phyloP scores from a whole-genome alignment of 768 basidiomycete genomes.

The Hypsizygus marmoreus region DNA sequence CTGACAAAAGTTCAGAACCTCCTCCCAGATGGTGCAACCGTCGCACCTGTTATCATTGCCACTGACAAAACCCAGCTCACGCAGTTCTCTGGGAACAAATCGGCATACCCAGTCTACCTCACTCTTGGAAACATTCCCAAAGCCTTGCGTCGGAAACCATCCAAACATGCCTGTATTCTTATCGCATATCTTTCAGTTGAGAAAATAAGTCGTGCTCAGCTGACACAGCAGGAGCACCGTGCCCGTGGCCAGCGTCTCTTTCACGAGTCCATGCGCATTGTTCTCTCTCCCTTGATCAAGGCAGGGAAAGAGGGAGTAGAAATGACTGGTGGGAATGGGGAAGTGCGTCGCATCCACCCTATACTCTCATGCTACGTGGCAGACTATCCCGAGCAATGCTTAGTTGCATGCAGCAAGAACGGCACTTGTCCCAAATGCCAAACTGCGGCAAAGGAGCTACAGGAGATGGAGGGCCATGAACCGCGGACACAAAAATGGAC shows the following conservation, averaged over 20 bases:
- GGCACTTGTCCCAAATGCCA: slow-evolving; percentile 30
- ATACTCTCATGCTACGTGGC: slow-evolving; percentile 36
- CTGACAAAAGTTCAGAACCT: slow-evolving; percentile 5
- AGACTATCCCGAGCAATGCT: slow-evolving; percentile 47
- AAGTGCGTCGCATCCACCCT: slow-evolving; percentile 30
- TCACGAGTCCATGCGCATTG: slow-evolving; percentile 32
- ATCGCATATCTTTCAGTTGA: slow-evolving; percentile 42
- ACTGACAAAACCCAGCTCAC: slow-evolving; percentile 50
- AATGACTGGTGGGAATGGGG: slow-evolving; percentile 35
- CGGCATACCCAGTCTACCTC: slow-evolving; percentile 49
- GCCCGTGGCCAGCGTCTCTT: slow-evolving; percentile 33
- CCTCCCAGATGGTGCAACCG: slow-evolving; percentile 24
- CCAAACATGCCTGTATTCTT: slow-evolving; percentile 31
- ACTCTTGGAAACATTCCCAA: slow-evolving; percentile 50
- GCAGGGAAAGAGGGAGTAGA: slow-evolving; percentile 23
- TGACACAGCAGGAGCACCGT: slow-evolving; percentile 26
- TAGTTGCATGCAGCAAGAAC: slow-evolving; percentile 29
- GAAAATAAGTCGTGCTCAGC: slow-evolving; percentile 21
- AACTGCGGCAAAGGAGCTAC: slow-evolving; percentile 16
- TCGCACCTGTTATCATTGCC: slow-evolving; percentile 45
- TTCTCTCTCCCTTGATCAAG: slow-evolving; percentile 28
- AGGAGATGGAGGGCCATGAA: slow-evolving; percentile 9
- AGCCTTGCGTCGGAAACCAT: slow-evolving; percentile 36
- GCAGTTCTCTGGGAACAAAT: slow-evolving; percentile 39
- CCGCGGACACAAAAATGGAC: slow-evolving; percentile 5